Evolutionary conservation across 257 asterid species (phyloP), one percentile per base, ranked within the genome.

Genomic region (Verbascum thapsus): DNA sequence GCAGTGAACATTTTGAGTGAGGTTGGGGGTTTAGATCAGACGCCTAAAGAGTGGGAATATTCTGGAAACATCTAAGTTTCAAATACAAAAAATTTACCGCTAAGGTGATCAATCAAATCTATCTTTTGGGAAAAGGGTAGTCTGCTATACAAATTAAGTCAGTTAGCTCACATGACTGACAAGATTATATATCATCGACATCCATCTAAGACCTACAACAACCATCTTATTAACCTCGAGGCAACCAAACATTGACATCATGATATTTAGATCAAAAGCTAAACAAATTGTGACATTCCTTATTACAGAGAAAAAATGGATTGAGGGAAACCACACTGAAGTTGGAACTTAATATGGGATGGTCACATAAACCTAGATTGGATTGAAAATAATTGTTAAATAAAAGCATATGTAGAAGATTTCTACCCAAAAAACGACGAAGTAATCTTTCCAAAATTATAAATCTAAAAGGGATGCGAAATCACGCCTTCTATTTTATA

Each of bases 171-270:
- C 16, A 7, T 13, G 55, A 40, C 22, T 15, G 39, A 40, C 47
- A 30, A 7, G 5, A 16, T 30, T 4, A 42, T 22, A 22, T 39
- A 6, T 11, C 18, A 12, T 35, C 8, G 15, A 51, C 40, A 51
- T 37, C 51, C 40, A 39, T 44, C 17, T 11, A 54, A 67, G 16
- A 45, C 35, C 10, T 35, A 13, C 55, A 59, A 50, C 61, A 49
- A 57, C 47, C 30, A 17, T 50, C 19, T n/a, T 10, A 30, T 13
- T n/a, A 64, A 41, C 38, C n/a, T 3, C 58, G 30, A 26, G n/a
- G n/a, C n/a, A n/a, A n/a, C n/a, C n/a, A n/a, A n/a, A n/a, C n/a
- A n/a, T n/a, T n/a, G n/a, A n/a, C n/a, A n/a, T n/a, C n/a, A n/a
- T n/a, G n/a, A n/a, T n/a, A n/a, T n/a, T n/a, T n/a, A n/a, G n/a